Base-by-base conservation (phyloP, 371 early-diverging fungal species). In the Actinomucor elegans region DNA sequence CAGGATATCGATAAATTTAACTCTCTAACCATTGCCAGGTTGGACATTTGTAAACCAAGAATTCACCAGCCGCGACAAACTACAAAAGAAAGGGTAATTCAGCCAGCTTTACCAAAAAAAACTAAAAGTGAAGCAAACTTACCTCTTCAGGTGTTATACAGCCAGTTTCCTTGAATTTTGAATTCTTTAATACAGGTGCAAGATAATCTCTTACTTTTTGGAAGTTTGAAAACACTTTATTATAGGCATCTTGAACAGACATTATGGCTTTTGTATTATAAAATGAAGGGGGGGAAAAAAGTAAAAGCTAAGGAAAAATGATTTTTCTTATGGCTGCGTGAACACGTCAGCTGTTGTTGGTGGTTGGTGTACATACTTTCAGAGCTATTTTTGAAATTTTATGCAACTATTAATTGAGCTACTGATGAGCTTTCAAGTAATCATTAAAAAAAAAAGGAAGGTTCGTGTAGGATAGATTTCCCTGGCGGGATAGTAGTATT, bases 1-100 rank as follows among this genome's bases (percentile, higher is more conserved):
- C 3, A 14, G 18, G 11, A 31, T 31, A 31, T 11, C 11, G 31
- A 31, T n/a, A 17, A 26, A 32, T 14, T 34, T 10, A 7, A 21
- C 5, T 34, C 3, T 40, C 4, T 43, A 6, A 89, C 93, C 98
- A 98, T 42, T 83, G 77, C 99, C 99, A 98, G n/a, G 98, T 97
- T 10, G 97, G 98, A 67, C 96, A 97, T 75, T 97, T 97, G 81
- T 86, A 94, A 11, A 94, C 96, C 31, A 98, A 81, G 62, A 93
- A 97, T 66, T 98, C 99, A 21, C 99, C 99, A 6, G 97, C 97
- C 23, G 90, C 89, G 48, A 95, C 88, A 79, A 97, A 98, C 90
- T 92, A 76, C 12, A 17, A 14, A 34, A 12, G 21, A 35, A 4
- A 35, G n/a, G n/a, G 10, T 4, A 26, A 14, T n/a, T 36, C 7